phyloP scores from a whole-genome alignment of 164 flowering plant species.

The Chimonanthus praecox region DNA sequence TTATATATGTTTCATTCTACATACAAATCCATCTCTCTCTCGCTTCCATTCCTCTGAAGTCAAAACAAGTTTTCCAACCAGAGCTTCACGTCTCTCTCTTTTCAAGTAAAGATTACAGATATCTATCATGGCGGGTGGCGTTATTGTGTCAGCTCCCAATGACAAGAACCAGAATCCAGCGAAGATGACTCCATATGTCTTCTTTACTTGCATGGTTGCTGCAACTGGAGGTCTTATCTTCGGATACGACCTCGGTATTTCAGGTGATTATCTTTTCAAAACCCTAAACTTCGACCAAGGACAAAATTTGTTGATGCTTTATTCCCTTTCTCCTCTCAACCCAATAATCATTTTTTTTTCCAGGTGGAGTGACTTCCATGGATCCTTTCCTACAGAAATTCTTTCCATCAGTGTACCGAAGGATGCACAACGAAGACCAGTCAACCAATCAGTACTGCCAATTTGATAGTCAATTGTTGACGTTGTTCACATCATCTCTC shows the following conservation, averaged over 20 bases:
- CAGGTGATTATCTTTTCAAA: conserved; percentile 14
- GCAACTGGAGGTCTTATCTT: conserved; percentile 5
- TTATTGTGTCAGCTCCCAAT: conserved; percentile 14
- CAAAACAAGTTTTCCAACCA: too few species aligned
- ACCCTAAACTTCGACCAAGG: background rate
- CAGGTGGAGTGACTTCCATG: conserved; percentile 18
- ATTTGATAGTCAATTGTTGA: conserved; percentile 19
- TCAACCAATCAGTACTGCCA: conserved; percentile 29
- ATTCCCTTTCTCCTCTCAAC: background rate
- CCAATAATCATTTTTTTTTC: background rate
- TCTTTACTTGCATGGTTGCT: conserved; percentile 17
- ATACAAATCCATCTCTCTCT: too few species aligned
- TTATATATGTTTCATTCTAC: too few species aligned
- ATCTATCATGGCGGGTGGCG: conserved; percentile 45
- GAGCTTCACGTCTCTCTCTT: too few species aligned
- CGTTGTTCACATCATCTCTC: conserved; percentile 28
- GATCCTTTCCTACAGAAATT: conserved; percentile 21
- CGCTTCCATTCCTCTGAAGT: too few species aligned
- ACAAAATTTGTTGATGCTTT: background rate
- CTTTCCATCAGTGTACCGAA: conserved; percentile 22
- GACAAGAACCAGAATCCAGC: conserved; percentile 37
- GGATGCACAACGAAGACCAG: background rate
- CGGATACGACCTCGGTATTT: conserved; percentile 29
- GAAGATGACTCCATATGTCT: conserved; percentile 10
- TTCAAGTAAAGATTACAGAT: background rate